Evolutionary conservation across 352 stramenopile genomes (phyloP).

Genomic region (Globisporangium parvum): DNA sequence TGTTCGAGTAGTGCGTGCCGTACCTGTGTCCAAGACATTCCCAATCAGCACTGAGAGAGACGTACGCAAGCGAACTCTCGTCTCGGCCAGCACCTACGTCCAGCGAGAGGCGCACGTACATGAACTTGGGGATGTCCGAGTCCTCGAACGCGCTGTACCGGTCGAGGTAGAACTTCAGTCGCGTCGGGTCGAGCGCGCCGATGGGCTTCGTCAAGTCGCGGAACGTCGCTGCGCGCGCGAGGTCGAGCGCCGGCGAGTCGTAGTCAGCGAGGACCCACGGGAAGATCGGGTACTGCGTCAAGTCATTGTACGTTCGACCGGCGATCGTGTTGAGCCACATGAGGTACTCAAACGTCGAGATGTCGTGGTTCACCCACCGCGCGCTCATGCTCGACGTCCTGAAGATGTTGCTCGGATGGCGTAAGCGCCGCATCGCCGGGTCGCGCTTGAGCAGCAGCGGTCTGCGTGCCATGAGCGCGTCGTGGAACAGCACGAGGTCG

Average conservation of each 20-base stretch:
- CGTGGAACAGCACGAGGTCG: slow-evolving; percentile 55
- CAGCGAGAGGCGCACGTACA: slow-evolving; percentile 57
- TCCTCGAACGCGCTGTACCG: slow-evolving; percentile 90
- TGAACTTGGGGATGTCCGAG: slow-evolving; percentile 83
- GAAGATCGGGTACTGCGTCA: slow-evolving; percentile 96
- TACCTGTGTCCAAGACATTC: slow-evolving; percentile 38
- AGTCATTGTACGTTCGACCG: slow-evolving; percentile 87
- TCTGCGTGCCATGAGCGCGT: slow-evolving; percentile 51
- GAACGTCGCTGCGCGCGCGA: slow-evolving; percentile 77
- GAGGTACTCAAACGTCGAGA: slow-evolving; percentile 96
- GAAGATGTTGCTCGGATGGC: slow-evolving; percentile 77
- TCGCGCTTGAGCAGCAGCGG: slow-evolving; percentile 62
- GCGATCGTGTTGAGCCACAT: slow-evolving; percentile 90
- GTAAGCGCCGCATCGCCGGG: slow-evolving; percentile 65
- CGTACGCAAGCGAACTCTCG: too few species aligned
- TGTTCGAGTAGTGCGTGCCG: slow-evolving; percentile 86
- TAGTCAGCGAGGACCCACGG: slow-evolving; percentile 90
- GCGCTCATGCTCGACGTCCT: slow-evolving; percentile 64
- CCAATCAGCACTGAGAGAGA: background rate
- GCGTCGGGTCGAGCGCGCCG: slow-evolving; percentile 91
- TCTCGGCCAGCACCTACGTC: too few species aligned
- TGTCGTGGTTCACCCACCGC: slow-evolving; percentile 77
- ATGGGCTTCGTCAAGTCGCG: slow-evolving; percentile 97
- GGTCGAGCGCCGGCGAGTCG: slow-evolving; percentile 60
- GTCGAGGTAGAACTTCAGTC: slow-evolving; percentile 92